Conservation (phyloP, 2,329 filamentous ascomycete species). For the Coniosporium tulheliwenetii region DNA sequence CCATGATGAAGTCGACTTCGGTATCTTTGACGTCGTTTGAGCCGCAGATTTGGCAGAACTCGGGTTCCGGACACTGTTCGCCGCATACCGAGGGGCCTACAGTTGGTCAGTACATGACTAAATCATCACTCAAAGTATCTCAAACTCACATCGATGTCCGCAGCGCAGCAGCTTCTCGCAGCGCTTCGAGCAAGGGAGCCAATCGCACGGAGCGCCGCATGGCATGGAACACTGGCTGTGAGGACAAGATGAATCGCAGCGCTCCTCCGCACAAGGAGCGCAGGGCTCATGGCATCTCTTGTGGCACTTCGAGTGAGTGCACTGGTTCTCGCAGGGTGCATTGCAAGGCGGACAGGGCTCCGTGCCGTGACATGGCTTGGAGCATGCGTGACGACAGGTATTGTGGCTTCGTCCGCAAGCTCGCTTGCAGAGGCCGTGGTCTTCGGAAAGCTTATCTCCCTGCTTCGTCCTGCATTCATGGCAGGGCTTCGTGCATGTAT, state of each 20-base stretch:
- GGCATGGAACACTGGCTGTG: constrained; percentile 37
- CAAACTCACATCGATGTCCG: constrained; percentile 39
- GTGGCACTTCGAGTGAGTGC: constrained; percentile 40
- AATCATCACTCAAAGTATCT: not conserved
- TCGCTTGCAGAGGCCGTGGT: constrained; percentile 34
- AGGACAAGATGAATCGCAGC: constrained; percentile 39
- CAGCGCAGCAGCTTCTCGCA: constrained; percentile 40
- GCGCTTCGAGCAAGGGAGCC: constrained; percentile 46
- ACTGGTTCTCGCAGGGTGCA: constrained; percentile 37
- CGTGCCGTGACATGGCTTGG: constrained; percentile 34
- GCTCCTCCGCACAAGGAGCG: constrained; percentile 39
- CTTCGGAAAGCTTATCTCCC: constrained; percentile 11
- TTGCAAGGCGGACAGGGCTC: constrained; percentile 32
- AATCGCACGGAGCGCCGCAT: constrained; percentile 52
- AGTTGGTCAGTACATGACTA: not conserved
- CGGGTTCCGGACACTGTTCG: constrained; percentile 38
- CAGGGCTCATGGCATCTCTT: constrained; percentile 44
- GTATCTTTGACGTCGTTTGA: constrained; percentile 25
- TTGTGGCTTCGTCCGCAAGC: constrained; percentile 34
- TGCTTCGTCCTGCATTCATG: constrained; percentile 27
- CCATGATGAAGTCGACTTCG: constrained; percentile 41
- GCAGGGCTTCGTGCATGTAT: constrained; percentile 37
- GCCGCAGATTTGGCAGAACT: constrained; percentile 43
- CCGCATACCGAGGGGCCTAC: constrained; percentile 44
- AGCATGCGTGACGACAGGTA: constrained; percentile 43